Conservation (phyloP, 805 yeast species). For the Scheffersomyces coipomensis region DNA sequence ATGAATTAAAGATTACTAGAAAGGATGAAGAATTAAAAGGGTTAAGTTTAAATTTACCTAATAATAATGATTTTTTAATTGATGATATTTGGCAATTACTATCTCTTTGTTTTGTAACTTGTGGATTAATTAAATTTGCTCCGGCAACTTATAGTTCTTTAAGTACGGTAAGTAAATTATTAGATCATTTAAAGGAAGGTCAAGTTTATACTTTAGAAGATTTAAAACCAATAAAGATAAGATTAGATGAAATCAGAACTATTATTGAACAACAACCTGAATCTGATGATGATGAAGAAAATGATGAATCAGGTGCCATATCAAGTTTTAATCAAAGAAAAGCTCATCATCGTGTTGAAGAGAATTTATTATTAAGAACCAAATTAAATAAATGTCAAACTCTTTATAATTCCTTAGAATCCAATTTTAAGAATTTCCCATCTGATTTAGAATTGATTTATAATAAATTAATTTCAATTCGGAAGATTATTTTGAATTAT, state of each 20-base stretch:
- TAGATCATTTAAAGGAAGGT: slow-evolving; percentile 79
- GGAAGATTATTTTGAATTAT: slow-evolving; percentile 55
- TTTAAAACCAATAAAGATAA: slow-evolving; percentile 68
- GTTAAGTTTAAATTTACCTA: slow-evolving; percentile 37
- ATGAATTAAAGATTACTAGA: slow-evolving; percentile 53
- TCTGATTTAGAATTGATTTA: slow-evolving; percentile 42
- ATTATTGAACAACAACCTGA: slow-evolving; percentile 52
- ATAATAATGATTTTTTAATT: slow-evolving; percentile 65
- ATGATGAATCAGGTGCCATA: slow-evolving; percentile 11
- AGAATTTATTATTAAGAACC: slow-evolving; percentile 57
- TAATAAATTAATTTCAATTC: slow-evolving; percentile 58
- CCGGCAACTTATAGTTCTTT: slow-evolving; percentile 93
- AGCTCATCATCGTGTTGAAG: slow-evolving; percentile 48
- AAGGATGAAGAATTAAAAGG: slow-evolving; percentile 44
- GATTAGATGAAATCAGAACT: slow-evolving; percentile 66
- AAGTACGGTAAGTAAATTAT: slow-evolving; percentile 78
- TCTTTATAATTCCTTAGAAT: slow-evolving; percentile 56
- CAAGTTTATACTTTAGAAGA: slow-evolving; percentile 84
- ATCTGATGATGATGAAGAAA: slow-evolving; percentile 15
- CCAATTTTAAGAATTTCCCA: slow-evolving; percentile 44
- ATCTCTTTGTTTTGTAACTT: slow-evolving; percentile 84
- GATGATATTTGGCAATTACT: slow-evolving; percentile 90
- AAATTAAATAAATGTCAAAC: slow-evolving; percentile 65
- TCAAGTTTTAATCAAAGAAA: slow-evolving; percentile 10
- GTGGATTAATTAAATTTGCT: slow-evolving; percentile 85